Conservation (phyloP, 441 rosid genomes). For the Breynia disticha region DNA sequence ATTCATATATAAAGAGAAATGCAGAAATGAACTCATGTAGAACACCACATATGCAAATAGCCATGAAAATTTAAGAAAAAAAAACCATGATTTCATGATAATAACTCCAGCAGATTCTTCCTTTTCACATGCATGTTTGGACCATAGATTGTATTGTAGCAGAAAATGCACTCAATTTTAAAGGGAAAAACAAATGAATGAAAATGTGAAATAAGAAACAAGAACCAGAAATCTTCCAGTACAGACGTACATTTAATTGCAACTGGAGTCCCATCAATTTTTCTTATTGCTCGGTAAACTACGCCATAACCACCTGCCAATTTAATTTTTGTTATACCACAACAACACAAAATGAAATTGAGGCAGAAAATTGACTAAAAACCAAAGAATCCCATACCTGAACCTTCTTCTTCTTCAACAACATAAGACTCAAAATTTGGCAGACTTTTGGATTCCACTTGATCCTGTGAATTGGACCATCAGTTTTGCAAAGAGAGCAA, state of each 20-base stretch:
- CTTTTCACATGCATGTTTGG: too few species aligned
- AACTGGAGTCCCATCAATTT: constrained; percentile 52
- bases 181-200: not conserved
- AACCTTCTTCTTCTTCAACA: constrained; percentile 72
- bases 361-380: constrained; percentile 2
- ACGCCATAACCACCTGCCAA: constrained; percentile 87
- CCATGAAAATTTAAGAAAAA: too few species aligned
- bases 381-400: constrained; percentile 42
- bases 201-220: not conserved
- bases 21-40: too few species aligned
- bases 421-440: constrained; percentile 67
- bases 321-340: constrained; percentile 13
- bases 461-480: constrained; percentile 45
- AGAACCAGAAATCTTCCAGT: not conserved
- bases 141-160: too few species aligned
- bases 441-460: constrained; percentile 28
- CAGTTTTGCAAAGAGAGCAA: constrained; percentile 8
- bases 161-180: too few species aligned
- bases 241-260: constrained; percentile 76
- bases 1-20: not conserved
- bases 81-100: too few species aligned
- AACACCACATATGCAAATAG: too few species aligned
- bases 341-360: constrained; percentile 1
- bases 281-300: constrained; percentile 74
- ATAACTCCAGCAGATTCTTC: too few species aligned